Percentiles rank a stretch among this genome's conserved stretches.
Conservation (phyloP, 805 yeast genomes). For the Metschnikowia gelsemii region DNA sequence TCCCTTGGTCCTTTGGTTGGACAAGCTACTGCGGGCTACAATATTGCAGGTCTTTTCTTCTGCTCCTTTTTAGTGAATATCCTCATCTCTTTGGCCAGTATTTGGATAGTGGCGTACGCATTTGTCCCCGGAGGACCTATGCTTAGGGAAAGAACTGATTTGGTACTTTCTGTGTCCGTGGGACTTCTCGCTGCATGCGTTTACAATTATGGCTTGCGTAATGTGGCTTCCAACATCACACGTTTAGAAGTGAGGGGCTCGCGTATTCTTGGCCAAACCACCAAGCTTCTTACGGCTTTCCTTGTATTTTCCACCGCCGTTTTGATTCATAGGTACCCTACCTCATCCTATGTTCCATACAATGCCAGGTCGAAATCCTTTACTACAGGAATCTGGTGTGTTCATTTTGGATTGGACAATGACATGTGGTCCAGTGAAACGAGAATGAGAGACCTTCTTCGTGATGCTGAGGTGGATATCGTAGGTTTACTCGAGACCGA, state of each 20-base stretch:
- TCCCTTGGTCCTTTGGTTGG: constrained; percentile 62
- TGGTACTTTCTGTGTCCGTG: constrained; percentile 61
- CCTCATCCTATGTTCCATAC: constrained; percentile 59
- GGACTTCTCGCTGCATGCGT: constrained; percentile 54
- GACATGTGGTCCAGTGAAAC: constrained; percentile 97
- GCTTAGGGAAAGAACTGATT: constrained; percentile 84
- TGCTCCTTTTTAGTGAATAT: constrained; percentile 50
- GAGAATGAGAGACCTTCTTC: constrained; percentile 79
- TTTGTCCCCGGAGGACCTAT: constrained; percentile 94
- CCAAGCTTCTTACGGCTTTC: constrained; percentile 41
- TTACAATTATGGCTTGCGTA: constrained; percentile 33
- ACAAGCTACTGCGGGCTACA: constrained; percentile 53
- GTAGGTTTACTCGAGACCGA: constrained; percentile 90
- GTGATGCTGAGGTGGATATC: constrained; percentile 86
- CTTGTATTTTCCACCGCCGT: constrained; percentile 53
- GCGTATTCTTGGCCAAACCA: constrained; percentile 23
- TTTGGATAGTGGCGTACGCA: constrained; percentile 98
- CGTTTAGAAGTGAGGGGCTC: constrained; percentile 23
- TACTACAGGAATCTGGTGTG: constrained; percentile 98
- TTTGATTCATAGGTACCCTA: constrained; percentile 59
- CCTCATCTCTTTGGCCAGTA: constrained; percentile 71
- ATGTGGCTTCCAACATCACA: constrained; percentile 24
- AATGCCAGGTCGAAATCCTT: constrained; percentile 57
- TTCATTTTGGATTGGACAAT: constrained; percentile 95
- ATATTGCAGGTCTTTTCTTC: constrained; percentile 55